Evolutionary conservation across 345 rosid species (phyloP).

Genomic region (Arabis hirsuta): DNA sequence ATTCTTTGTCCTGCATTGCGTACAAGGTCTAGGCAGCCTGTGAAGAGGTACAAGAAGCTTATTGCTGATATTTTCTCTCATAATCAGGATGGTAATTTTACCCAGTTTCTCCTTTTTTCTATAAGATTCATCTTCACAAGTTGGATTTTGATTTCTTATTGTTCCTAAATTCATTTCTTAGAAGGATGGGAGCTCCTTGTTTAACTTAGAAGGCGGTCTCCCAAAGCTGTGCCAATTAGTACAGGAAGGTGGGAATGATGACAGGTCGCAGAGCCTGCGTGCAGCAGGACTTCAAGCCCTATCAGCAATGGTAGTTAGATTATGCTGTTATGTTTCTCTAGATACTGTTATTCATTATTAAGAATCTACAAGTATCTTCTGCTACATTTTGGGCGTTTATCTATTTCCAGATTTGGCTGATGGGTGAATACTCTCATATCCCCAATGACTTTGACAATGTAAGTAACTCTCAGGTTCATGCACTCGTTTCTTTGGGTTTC

Average conservation of each 20-base stretch:
- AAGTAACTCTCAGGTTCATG: slow-evolving; percentile 31
- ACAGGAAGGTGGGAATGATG: slow-evolving; percentile 79
- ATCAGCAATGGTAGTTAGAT: slow-evolving; percentile 77
- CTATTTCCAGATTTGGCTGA: slow-evolving; percentile 56
- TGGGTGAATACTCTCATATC: slow-evolving; percentile 72
- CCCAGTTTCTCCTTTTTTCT: not conserved
- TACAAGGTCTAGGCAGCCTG: slow-evolving; percentile 95
- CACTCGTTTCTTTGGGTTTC: not conserved
- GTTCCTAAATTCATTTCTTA: too few species aligned
- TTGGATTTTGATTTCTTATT: not conserved
- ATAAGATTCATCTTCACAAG: not conserved
- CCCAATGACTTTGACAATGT: slow-evolving; percentile 47
- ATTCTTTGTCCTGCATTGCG: slow-evolving; percentile 83
- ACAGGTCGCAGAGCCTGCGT: slow-evolving; percentile 59
- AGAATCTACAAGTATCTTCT: slow-evolving; percentile 26
- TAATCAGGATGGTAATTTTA: slow-evolving; percentile 61
- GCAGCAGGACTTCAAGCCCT: slow-evolving; percentile 88
- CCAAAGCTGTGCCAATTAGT: slow-evolving; percentile 86
- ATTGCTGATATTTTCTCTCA: slow-evolving; percentile 84
- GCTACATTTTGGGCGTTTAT: slow-evolving; percentile 37
- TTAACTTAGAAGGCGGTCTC: slow-evolving; percentile 86
- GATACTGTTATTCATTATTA: slow-evolving; percentile 12
- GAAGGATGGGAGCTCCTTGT: slow-evolving; percentile 86
- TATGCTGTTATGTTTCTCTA: slow-evolving; percentile 14
- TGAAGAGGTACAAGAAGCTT: slow-evolving; percentile 98